phyloP scores from a whole-genome alignment of 1,284 basidiomycete genomes.

The Fistulinella cinereoalba region DNA sequence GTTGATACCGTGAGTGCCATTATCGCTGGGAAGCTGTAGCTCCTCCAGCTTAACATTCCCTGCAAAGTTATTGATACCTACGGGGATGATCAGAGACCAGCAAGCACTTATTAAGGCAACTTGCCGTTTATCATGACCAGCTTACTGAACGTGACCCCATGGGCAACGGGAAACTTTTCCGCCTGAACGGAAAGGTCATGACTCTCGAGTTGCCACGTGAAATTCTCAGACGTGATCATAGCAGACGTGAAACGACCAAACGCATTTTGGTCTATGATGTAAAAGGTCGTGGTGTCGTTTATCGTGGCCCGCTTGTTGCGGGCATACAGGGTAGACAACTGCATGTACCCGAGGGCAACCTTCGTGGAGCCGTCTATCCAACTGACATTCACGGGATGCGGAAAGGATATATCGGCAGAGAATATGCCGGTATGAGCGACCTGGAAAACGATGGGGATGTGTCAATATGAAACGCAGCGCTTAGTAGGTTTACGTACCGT shows the following conservation, averaged over 20 bases:
- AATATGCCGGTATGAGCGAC: constrained; percentile 62
- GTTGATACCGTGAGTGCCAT: constrained; percentile 66
- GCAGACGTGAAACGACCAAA: constrained; percentile 56
- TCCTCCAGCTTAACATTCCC: constrained; percentile 57
- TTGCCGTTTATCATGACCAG: constrained; percentile 51
- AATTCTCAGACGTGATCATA: constrained; percentile 66
- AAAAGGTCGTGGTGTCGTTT: constrained; percentile 57
- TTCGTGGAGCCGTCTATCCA: constrained; percentile 51
- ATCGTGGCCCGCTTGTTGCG: constrained; percentile 53
- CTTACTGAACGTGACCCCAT: constrained; percentile 63
- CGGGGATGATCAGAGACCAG: background rate
- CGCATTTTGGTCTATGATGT: constrained; percentile 49
- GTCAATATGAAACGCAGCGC: background rate
- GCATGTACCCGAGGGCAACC: constrained; percentile 50
- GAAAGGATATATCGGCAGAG: constrained; percentile 56
- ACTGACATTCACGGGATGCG: constrained; percentile 48
- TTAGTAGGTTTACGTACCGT: constrained; percentile 28
- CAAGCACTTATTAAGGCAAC: background rate
- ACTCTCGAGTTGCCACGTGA: constrained; percentile 69
- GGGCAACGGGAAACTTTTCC: constrained; percentile 61
- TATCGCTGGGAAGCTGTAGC: constrained; percentile 71
- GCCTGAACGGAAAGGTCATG: constrained; percentile 64
- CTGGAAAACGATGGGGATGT: constrained; percentile 31
- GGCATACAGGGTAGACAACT: constrained; percentile 44
- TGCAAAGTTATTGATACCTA: constrained; percentile 68